Conservation (phyloP, 768 basidiomycete genomes). For the Pleurotus pulmonarius region DNA sequence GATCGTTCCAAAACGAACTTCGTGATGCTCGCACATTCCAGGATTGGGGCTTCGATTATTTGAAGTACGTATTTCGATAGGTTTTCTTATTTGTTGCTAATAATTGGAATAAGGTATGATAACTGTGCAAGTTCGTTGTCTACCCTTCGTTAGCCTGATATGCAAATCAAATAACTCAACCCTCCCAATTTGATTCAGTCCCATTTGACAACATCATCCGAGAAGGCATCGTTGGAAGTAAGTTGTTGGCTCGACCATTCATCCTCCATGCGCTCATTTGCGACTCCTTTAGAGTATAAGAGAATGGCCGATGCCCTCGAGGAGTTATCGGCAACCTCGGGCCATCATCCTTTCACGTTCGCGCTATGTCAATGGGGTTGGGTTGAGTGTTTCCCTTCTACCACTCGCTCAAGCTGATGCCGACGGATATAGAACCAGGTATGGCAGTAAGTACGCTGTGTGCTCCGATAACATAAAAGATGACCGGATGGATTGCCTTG, state of each 20-base stretch:
- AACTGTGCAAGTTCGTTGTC: conserved; percentile 45
- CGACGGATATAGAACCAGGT: conserved; percentile 4
- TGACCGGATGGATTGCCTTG: no score
- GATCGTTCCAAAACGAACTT: conserved; percentile 56
- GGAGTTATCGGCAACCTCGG: conserved; percentile 39
- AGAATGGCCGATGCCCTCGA: conserved; percentile 60
- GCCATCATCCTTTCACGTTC: conserved; percentile 47
- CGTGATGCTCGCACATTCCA: conserved; percentile 55
- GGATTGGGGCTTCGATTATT: conserved; percentile 65
- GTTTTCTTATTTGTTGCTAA: background rate
- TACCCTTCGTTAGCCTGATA: background rate
- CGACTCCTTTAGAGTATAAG: conserved; percentile 41
- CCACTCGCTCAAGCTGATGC: no score
- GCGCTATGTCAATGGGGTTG: conserved; percentile 67
- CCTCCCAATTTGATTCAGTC: conserved; percentile 26
- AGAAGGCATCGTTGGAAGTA: conserved; percentile 52
- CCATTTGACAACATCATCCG: conserved; percentile 56
- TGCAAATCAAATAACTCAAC: background rate
- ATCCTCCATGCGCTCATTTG: no score
- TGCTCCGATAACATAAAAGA: background rate
- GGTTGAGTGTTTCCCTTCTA: conserved; percentile 28
- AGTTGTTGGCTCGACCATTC: conserved; percentile 15
- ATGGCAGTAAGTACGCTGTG: background rate
- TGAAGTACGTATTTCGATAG: conserved; percentile 43
- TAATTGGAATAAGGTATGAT: conserved; percentile 35